Evolutionary conservation across 495 filamentous ascomycete genomes (phyloP).

Genomic region (Elaphomyces granulatus): DNA sequence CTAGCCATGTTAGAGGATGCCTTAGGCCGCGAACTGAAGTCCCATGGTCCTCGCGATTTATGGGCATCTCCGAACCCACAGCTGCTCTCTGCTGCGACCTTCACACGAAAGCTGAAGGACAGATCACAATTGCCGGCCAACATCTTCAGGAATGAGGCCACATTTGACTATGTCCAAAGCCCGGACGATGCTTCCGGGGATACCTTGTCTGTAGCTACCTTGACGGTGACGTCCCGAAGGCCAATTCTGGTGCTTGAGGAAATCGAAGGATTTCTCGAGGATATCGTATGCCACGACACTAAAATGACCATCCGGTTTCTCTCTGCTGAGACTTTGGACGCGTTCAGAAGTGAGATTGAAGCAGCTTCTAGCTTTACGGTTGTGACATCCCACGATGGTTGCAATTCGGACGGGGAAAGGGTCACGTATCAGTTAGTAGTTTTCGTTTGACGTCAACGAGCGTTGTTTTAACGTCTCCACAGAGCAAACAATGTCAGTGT

Average conservation of each 20-base stretch:
- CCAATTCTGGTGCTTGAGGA: constrained; percentile 16
- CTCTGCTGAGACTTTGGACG: constrained; percentile 1
- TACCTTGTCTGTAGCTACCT: constrained; percentile 2
- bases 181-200: background rate
- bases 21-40: no score
- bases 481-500: no score
- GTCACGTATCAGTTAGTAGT: constrained; percentile 13
- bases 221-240: constrained; percentile 10
- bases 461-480: no score
- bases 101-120: constrained; percentile 1
- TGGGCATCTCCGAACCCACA: constrained; percentile 1
- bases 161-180: constrained; percentile 4
- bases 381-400: constrained; percentile 19
- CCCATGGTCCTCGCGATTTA: no score
- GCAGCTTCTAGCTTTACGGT: constrained; percentile 8
- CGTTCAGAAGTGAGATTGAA: constrained; percentile 2
- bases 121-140: background rate
- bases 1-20: no score
- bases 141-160: background rate
- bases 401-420: constrained; percentile 16
- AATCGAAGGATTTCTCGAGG: constrained; percentile 12
- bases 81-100: constrained; percentile 4
- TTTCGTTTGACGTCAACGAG: no score
- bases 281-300: constrained; percentile 8
- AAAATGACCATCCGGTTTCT: constrained; percentile 11